phyloP scores from a whole-genome alignment of 225 moss, liverwort and hornwort genomes.

The Takakia lepidozioides region DNA sequence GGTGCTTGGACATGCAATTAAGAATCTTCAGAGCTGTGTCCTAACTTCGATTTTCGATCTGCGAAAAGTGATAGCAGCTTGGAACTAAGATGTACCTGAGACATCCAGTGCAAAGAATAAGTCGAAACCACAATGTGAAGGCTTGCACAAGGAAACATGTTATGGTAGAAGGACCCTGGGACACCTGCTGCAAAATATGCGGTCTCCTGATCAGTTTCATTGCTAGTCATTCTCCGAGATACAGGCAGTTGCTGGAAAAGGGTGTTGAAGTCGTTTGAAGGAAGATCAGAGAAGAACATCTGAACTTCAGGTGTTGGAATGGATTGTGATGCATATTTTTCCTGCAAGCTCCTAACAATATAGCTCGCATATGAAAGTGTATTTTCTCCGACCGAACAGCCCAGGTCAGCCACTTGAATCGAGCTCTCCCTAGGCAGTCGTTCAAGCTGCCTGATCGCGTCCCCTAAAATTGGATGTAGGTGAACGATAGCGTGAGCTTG shows the following conservation, averaged over 20 bases:
- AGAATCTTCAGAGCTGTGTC: not conserved
- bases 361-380: not conserved
- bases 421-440: not conserved
- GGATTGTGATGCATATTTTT: not conserved
- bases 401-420: constrained; percentile 1
- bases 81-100: not conserved
- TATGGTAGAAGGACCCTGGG: constrained; percentile 2
- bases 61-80: not conserved
- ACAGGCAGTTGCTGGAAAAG: constrained; percentile 4
- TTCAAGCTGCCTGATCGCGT: not conserved
- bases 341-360: not conserved
- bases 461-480: not conserved
- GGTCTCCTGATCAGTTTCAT: not conserved
- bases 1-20: not conserved
- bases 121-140: constrained; percentile 1
- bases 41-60: no score
- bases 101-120: constrained; percentile 4
- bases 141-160: constrained; percentile 1
- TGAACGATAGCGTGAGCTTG: constrained; percentile 1
- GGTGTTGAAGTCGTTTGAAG: constrained; percentile 7
- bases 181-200: not conserved
- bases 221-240: not conserved
- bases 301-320: not conserved
- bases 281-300: constrained; percentile 3
- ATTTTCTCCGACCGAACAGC: constrained; percentile 2